These are phyloP conservation scores for Saccharum spontaneum DNA, from an alignment of 176 grass and related monocot genomes.

Conservation along the genomic window DNA sequence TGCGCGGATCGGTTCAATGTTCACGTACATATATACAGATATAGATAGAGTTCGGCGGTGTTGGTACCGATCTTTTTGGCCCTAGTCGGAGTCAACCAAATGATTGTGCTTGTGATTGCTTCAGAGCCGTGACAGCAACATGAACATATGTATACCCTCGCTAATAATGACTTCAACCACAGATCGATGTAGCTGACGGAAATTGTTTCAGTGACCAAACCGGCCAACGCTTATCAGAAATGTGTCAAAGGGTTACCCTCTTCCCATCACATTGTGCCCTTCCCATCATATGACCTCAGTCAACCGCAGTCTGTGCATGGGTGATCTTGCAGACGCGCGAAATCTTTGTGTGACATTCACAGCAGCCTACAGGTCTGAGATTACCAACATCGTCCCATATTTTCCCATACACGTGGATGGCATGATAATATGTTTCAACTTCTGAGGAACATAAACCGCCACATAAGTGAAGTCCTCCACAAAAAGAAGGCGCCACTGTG, in stretches of 20 bases:
- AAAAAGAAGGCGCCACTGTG: no score
- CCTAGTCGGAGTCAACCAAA: not conserved
- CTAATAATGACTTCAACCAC: not conserved
- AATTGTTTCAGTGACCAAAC: not conserved
- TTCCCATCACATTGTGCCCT: not conserved
- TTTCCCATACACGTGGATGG: no score
- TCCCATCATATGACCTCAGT: not conserved
- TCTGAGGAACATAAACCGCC: no score
- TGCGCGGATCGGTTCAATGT: not conserved
- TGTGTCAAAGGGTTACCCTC: no score
- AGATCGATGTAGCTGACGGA: not conserved
- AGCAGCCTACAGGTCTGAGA: not conserved
- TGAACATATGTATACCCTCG: not conserved
- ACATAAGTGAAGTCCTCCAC: no score
- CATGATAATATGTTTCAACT: no score
- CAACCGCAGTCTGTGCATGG: not conserved
- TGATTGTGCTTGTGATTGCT: not conserved
- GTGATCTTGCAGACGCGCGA: not conserved
- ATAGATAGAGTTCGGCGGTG: not conserved
- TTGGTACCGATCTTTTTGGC: not conserved
- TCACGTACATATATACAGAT: not conserved
- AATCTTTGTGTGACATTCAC: constrained; percentile 22
- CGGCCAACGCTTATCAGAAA: not conserved
- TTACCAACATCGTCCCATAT: not conserved
- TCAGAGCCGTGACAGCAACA: not conserved